Conservation (phyloP, 2,329 filamentous ascomycete species). For the Bipolaris victoriae region DNA sequence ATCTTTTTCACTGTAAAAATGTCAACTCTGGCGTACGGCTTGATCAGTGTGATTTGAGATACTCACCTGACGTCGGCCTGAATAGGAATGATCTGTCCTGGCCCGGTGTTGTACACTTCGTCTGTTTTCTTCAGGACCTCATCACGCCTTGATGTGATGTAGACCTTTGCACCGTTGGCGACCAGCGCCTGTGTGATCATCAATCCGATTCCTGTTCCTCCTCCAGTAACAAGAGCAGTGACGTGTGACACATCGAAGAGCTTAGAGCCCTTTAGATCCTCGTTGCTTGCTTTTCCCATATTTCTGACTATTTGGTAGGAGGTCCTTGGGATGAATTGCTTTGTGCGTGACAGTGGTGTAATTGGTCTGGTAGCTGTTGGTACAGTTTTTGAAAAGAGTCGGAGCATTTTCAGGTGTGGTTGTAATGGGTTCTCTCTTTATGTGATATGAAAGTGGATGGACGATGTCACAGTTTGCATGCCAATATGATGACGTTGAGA, state of each 20-base stretch:
- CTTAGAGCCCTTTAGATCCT: constrained; percentile 50
- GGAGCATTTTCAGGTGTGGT: constrained; percentile 35
- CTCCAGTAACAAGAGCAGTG: constrained; percentile 55
- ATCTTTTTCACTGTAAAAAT: constrained; percentile 53
- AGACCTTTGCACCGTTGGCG: constrained; percentile 63
- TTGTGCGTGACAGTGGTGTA: constrained; percentile 12
- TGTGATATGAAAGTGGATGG: constrained; percentile 12
- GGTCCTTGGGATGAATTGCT: constrained; percentile 20
- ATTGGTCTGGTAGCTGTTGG: constrained; percentile 14
- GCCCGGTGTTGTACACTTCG: constrained; percentile 54
- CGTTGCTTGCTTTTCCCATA: constrained; percentile 48
- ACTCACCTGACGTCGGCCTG: constrained; percentile 39
- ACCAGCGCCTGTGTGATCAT: constrained; percentile 72
- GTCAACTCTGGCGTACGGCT: background rate
- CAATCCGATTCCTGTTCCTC: constrained; percentile 57
- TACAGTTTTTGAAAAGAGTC: constrained; percentile 32
- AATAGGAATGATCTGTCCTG: constrained; percentile 56
- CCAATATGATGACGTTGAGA: constrained; percentile 42
- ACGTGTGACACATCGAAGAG: constrained; percentile 56
- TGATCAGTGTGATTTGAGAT: background rate
- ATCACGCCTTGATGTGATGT: constrained; percentile 44
- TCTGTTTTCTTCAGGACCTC: constrained; percentile 50
- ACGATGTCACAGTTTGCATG: constrained; percentile 23
- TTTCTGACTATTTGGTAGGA: constrained; percentile 34
- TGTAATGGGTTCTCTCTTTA: constrained; percentile 17